Conservation (phyloP, 2,329 filamentous ascomycete genomes). For the Pezicula rhizophila region DNA sequence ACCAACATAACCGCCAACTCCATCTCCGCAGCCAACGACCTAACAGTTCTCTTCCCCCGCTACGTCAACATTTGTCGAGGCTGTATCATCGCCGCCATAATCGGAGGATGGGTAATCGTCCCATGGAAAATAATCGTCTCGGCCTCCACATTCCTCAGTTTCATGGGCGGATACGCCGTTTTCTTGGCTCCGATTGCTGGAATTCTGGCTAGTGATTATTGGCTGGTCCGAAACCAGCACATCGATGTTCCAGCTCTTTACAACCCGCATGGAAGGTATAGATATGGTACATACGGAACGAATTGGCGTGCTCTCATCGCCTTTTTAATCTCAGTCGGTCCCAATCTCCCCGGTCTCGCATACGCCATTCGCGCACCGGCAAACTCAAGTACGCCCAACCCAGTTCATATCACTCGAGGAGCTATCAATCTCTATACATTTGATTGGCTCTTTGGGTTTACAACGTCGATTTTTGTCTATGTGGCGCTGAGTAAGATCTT, state of each 20-base stretch:
- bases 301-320: constrained; percentile 23
- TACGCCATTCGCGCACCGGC: constrained; percentile 14
- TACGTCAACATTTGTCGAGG: constrained; percentile 52
- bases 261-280: constrained; percentile 22
- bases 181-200: constrained; percentile 56
- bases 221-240: constrained; percentile 38
- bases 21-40: constrained; percentile 48
- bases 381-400: neutral
- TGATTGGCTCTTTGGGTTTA: constrained; percentile 61
- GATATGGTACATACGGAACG: constrained; percentile 23
- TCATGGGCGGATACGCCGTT: constrained; percentile 60
- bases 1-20: constrained; percentile 53
- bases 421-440: constrained; percentile 52
- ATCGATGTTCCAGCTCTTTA: constrained; percentile 33
- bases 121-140: constrained; percentile 61
- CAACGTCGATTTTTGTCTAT: constrained; percentile 50
- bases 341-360: constrained; percentile 22
- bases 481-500: constrained; percentile 40
- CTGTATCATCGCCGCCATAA: constrained; percentile 45
- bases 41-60: constrained; percentile 46
- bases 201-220: constrained; percentile 53
- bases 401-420: constrained; percentile 33
- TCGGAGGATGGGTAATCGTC: constrained; percentile 52
- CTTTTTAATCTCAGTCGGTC: constrained; percentile 17
- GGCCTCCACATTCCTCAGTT: constrained; percentile 52